phyloP scores from a whole-genome alignment of 306 rosid genomes.

The Quercus wislizeni region DNA sequence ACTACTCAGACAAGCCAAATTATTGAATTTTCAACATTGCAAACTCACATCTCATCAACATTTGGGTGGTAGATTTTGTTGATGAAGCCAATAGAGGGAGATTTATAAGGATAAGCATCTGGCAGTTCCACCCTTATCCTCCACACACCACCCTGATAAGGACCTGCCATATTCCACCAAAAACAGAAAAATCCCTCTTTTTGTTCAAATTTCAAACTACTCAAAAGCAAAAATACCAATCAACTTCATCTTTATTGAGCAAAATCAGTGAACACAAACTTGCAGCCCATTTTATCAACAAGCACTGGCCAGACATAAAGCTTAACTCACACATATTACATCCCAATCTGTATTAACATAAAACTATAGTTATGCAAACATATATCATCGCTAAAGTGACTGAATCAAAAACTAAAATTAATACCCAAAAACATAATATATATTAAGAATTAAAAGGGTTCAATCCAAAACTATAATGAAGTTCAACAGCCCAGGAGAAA shows the following conservation, averaged over 20 bases:
- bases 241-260: slow-evolving; percentile 18
- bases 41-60: slow-evolving; percentile 89
- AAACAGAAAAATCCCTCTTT: background rate
- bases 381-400: background rate
- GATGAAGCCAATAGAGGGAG: slow-evolving; percentile 84
- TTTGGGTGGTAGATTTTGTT: slow-evolving; percentile 94
- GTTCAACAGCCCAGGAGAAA: slow-evolving; percentile 1
- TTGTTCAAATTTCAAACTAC: background rate
- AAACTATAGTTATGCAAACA: background rate
- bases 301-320: background rate
- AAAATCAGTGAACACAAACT: slow-evolving; percentile 22
- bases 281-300: slow-evolving; percentile 22
- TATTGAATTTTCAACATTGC: background rate
- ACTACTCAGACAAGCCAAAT: slow-evolving; percentile 12
- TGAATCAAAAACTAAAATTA: background rate
- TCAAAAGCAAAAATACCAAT: slow-evolving; percentile 23
- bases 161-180: slow-evolving; percentile 51
- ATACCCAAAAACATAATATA: background rate
- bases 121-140: slow-evolving; percentile 83
- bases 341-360: background rate
- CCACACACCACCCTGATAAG: slow-evolving; percentile 81
- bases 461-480: slow-evolving; percentile 1
- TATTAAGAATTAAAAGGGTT: background rate
- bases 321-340: background rate
- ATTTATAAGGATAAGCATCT: slow-evolving; percentile 86